Base-by-base conservation (phyloP, 495 filamentous ascomycete species). In the Clohesyomyces aquaticus region DNA sequence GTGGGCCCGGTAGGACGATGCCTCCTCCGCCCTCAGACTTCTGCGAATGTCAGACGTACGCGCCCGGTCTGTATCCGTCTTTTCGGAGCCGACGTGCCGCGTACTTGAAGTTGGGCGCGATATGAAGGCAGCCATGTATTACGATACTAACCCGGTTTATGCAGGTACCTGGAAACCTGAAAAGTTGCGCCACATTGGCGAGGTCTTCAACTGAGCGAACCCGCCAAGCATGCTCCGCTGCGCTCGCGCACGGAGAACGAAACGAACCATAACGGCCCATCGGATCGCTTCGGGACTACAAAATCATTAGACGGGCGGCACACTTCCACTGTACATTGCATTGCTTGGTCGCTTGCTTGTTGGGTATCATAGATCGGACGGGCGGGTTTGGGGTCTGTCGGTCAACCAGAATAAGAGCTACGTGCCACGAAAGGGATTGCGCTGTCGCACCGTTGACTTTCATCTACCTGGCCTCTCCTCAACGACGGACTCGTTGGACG, bases 101-200 rank as follows among this genome's bases (percentile, higher is more conserved):
- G 42, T n/a, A 4, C 16, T 18, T 4, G 22, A 4, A 18, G 3
- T 19, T 19, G 14, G 16, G 3, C 42, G 22, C 22, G 42, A 49
- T 26, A 23, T 26, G 23, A 3, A n/a, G 16, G 18, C 19, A n/a
- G 8, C 22, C 16, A 21, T 25, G 29, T 54, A 27, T 21, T 54
- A 53, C 56, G 25, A 55, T 55, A 50, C 51, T 63, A 27, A 63
- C 52, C 21, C 19, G n/a, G n/a, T n/a, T 53, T 19, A 8, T 8
- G 51, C 71, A 92, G 89, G 89, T 14, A 88, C 88, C 26, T 92
- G 89, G 89, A 92, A 92, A 73, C 88, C 88, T 32, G 87, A 88
- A 69, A 81, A 76, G 58, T 81, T 86, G 70, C 79, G 86, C 41
- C 84, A 88, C 50, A 73, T 76, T 48, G 72, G 71, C 58, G 61